Evolutionary conservation across 164 flowering plant genomes (phyloP), one percentile per base, ranked within the genome.

Genomic region (Vitis cinerea): DNA sequence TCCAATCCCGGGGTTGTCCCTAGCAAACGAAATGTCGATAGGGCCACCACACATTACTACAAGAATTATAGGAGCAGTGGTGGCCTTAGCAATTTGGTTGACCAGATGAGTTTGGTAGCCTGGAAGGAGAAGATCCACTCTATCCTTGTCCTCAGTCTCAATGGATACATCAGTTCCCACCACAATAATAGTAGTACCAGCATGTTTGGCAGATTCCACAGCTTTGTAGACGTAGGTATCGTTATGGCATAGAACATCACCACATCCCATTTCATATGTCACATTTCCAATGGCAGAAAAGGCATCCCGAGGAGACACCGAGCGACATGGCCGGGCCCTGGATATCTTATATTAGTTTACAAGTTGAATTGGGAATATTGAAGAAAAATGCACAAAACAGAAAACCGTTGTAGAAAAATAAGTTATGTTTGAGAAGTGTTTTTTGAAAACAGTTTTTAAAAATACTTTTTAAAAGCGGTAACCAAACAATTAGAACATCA

Each of bases 21-120:
- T 68, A 0, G 79, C 79, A 17, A 74, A 77, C 5, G 75, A 57
- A 4, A 77, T 57, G 30, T 80, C 83, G 9, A 80, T 15, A 3
- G 49, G 49, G 0, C 83, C 81, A 1, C 62, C 78, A 16, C 65
- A 65, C 56, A 77, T 27, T 16, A 80, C 17, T 1, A 80, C 76
- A 3, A 77, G 74, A 68, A 80, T 66, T 0, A 72, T 66, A 0
- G 81, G 78, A 11, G 72, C 74, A 10, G 58, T 77, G 1, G 80
- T 29, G 1, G 29, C 76, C 0, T 10, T 10, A n/a, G 79, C 78
- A 9, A 80, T 74, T 10, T 62, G 62, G 10, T 44, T 58, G 9
- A 79, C 47, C 2, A 79, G 67, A 7, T 72, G 16, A 3, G 29
- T 56, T 55, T 79, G 83, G 17, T 63, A 17, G 2, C 78, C 83